Conservation (phyloP, 208 protist species). For the Leishmania major region DNA sequence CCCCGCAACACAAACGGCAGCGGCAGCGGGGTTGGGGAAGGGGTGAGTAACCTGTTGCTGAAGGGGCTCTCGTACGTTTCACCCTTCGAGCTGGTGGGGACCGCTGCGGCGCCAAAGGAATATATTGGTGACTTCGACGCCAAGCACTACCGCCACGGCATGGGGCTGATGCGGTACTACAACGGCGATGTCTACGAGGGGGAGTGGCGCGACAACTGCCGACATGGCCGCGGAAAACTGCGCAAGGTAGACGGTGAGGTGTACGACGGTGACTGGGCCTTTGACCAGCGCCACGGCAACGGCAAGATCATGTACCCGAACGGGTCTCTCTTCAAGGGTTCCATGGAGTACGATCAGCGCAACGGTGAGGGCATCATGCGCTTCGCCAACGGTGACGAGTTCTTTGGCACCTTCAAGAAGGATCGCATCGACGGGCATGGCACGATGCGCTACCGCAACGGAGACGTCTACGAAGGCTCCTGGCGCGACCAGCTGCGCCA, state of each 20-base stretch:
- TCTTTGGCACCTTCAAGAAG: conserved; percentile 70
- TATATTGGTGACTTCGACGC: conserved; percentile 78
- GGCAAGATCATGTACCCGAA: conserved; percentile 68
- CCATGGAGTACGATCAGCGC: conserved; percentile 59
- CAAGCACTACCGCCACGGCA: conserved; percentile 64
- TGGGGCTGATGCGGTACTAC: conserved; percentile 66
- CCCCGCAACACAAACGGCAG: conserved; percentile 8
- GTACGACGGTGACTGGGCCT: conserved; percentile 80
- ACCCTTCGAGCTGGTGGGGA: conserved; percentile 59
- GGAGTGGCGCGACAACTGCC: conserved; percentile 70
- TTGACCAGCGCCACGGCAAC: conserved; percentile 73
- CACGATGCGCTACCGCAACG: conserved; percentile 72
- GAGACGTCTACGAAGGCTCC: conserved; percentile 84
- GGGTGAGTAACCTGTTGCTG: conserved; percentile 48
- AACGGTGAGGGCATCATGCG: conserved; percentile 81
- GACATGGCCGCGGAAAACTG: conserved; percentile 61
- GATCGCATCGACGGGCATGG: conserved; percentile 82
- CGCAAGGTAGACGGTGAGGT: conserved; percentile 47
- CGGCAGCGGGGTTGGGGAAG: conserved; percentile 8
- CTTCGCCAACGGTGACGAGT: conserved; percentile 88
- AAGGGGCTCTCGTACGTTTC: conserved; percentile 75
- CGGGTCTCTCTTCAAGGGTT: conserved; percentile 77
- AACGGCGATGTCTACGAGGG: conserved; percentile 89
- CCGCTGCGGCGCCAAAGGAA: conserved; percentile 48
- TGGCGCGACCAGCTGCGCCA: conserved; percentile 87